Evolutionary conservation across 1,284 basidiomycete species (phyloP).

Genomic region (Mycosarcoma maydis): DNA sequence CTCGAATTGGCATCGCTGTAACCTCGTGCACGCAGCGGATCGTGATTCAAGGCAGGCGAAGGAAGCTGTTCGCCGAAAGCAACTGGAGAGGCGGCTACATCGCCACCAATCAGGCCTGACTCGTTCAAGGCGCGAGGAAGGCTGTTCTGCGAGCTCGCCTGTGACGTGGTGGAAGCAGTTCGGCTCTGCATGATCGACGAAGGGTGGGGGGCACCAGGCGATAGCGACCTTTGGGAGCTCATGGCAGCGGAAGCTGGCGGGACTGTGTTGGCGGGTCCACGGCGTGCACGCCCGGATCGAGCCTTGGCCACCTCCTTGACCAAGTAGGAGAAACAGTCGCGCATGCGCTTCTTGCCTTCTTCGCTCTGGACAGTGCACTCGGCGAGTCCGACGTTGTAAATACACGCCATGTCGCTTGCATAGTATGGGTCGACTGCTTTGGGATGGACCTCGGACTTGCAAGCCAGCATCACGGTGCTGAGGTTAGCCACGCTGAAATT

Average conservation of each 20-base stretch:
- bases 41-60: slow-evolving; percentile 7
- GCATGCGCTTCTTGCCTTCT: slow-evolving; percentile 63
- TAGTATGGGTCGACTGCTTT: slow-evolving; percentile 62
- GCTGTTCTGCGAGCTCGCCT: slow-evolving; percentile 13
- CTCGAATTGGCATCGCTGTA: slow-evolving; percentile 35
- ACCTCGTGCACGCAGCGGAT: slow-evolving; percentile 11
- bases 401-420: slow-evolving; percentile 61
- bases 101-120: not conserved
- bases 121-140: not conserved
- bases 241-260: slow-evolving; percentile 13
- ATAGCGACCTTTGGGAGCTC: slow-evolving; percentile 11
- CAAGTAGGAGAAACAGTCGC: slow-evolving; percentile 62
- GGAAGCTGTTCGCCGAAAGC: not conserved
- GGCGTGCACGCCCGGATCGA: slow-evolving; percentile 38
- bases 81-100: not conserved
- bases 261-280: slow-evolving; percentile 23
- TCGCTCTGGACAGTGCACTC: slow-evolving; percentile 62
- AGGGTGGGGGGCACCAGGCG: slow-evolving; percentile 7
- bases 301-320: slow-evolving; percentile 63
- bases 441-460: slow-evolving; percentile 62
- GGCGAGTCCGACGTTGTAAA: slow-evolving; percentile 61
- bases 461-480: slow-evolving; percentile 63
- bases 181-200: slow-evolving; percentile 12
- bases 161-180: slow-evolving; percentile 14
- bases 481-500: slow-evolving; percentile 54